phyloP scores from a whole-genome alignment of 2,329 filamentous ascomycete species.

The Hypoxylon sp. region DNA sequence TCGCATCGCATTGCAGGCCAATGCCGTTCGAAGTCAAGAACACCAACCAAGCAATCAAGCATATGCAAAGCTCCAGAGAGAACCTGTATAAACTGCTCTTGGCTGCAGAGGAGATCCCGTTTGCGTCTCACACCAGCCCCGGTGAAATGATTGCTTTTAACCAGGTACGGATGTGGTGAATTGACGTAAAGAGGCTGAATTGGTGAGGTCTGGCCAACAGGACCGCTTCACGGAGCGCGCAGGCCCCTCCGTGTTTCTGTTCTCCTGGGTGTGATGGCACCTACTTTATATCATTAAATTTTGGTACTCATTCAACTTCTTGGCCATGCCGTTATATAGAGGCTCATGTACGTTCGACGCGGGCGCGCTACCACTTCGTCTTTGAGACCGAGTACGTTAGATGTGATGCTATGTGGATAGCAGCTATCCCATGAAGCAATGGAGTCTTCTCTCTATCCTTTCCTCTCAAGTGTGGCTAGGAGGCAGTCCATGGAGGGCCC shows the following conservation, averaged over 20 bases:
- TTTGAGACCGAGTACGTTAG: too few relatives aligned
- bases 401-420: slow-evolving; percentile 4
- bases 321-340: slow-evolving; percentile 31
- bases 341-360: slow-evolving; percentile 15
- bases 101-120: slow-evolving; percentile 31
- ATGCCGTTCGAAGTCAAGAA: slow-evolving; percentile 24
- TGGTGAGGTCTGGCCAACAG: slow-evolving; percentile 7
- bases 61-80: slow-evolving; percentile 4
- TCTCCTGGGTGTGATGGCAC: slow-evolving; percentile 1
- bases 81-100: slow-evolving; percentile 24
- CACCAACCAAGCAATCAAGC: slow-evolving; percentile 2
- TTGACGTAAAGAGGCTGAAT: slow-evolving; percentile 36
- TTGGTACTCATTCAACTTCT: slow-evolving; percentile 15
- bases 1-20: slow-evolving; percentile 15
- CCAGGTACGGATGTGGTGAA: slow-evolving; percentile 19
- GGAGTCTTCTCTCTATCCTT: slow-evolving; percentile 31
- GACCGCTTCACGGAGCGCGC: slow-evolving; percentile 1
- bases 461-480: slow-evolving; percentile 22
- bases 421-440: slow-evolving; percentile 10
- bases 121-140: slow-evolving; percentile 7
- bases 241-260: background rate
- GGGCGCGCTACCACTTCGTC: slow-evolving; percentile 6
- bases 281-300: slow-evolving; percentile 10
- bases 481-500: slow-evolving; percentile 23
- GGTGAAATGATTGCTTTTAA: slow-evolving; percentile 19